Base-by-base conservation (phyloP, 208 protist genomes). In the Crithidia brevicula region DNA sequence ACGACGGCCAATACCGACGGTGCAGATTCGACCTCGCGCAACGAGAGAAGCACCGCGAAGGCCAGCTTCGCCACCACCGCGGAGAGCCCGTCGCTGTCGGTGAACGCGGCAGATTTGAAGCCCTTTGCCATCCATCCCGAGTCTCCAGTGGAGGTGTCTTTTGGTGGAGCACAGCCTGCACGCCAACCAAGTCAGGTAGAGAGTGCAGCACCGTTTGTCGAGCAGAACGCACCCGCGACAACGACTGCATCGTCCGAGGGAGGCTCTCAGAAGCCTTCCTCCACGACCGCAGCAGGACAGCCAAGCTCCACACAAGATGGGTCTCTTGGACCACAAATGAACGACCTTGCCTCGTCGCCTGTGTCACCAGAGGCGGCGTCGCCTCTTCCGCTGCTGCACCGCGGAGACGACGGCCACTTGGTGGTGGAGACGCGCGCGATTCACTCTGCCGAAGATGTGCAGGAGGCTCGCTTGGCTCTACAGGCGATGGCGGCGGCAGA, bases 401-500 rank as follows among this genome's bases (percentile, higher is more conserved):
- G 64, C 6, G 63, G 59, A 4, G 75, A 74, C 9, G 56, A 82
- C 40, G 74, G 80, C 15, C 59, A 66, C 40, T 47, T 82, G 27
- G 62, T 46, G 13, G 59, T 85, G 10, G 67, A 77, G 52, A 50
- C 53, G 15, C 65, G 61, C 23, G 81, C 81, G 1, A 86, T 86
- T 22, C 76, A 80, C 60, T 72, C 58, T 18, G 75, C 76, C 8
- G 68, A 54, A 20, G 81, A 86, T 38, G 75, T 64, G 22, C 71
- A 82, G 51, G 71, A 79, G 68, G 81, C 81, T 1, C 58, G 57
- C 15, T 63, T 86, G 8, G 75, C 81, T 0, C 58, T 86, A 28
- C 72, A 78, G 18, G 81, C 72, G 31, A 53, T 86, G 60, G 72
- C 58, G 7, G 81, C 74, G 1, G 81, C 72, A 2, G 75, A 82